A percentile compares a stretch with the other conserved stretches of the same genome.
Conservation (phyloP, 129 eudicot genomes). For the Pseudognaphalium luteoalbum region DNA sequence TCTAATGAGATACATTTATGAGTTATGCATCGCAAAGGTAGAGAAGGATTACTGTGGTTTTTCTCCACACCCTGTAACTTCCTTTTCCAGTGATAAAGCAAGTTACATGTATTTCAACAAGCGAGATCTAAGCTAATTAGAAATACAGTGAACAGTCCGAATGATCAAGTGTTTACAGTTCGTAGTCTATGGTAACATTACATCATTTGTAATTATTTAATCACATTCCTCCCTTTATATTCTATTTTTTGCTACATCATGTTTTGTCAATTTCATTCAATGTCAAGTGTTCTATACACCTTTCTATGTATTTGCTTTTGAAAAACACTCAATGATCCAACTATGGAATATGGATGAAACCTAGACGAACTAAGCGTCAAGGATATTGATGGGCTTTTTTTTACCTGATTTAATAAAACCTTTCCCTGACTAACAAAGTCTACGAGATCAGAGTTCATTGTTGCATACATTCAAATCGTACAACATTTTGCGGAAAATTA, state of each 20-base stretch:
- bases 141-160: constrained; percentile 5
- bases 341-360: neutral
- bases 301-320: neutral
- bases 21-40: constrained; percentile 49
- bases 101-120: constrained; percentile 52
- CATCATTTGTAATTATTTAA: neutral
- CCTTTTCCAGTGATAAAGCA: constrained; percentile 30
- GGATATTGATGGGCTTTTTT: neutral
- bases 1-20: constrained; percentile 38
- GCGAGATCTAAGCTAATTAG: constrained; percentile 28
- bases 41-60: constrained; percentile 58
- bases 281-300: neutral
- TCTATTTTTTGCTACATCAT: neutral
- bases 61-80: constrained; percentile 41
- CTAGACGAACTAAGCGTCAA: neutral
- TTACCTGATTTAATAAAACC: neutral
- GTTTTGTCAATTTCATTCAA: neutral
- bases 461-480: neutral
- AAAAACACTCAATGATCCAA: too few species aligned
- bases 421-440: neutral
- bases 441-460: neutral
- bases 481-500: neutral
- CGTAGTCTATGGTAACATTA: neutral
- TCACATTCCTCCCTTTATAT: neutral
- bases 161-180: neutral